These are phyloP conservation scores for Blastobotrys chiropterorum DNA, from an alignment of 805 yeast genomes.

Conservation along the genomic window DNA sequence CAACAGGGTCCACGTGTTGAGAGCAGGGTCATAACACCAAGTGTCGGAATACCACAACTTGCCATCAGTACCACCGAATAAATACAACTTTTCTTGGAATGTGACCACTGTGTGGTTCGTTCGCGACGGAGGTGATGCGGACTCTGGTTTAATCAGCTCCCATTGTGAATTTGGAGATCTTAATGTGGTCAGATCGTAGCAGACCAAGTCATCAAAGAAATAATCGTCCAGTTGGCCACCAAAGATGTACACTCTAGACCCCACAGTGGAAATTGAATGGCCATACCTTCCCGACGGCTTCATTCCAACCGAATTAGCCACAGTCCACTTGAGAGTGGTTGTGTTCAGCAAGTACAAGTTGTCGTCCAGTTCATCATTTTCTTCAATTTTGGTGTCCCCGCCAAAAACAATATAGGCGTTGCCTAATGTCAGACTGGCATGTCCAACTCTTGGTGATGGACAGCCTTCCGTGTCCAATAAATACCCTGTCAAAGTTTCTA, in stretches of 20 bases:
- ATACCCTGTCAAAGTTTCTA: conserved; percentile 37
- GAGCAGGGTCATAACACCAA: conserved; percentile 70
- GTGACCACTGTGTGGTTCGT: conserved; percentile 88
- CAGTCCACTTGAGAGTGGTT: conserved; percentile 70
- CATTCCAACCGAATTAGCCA: conserved; percentile 64
- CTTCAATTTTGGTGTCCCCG: conserved; percentile 77
- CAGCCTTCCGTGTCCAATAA: conserved; percentile 69
- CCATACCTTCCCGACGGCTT: conserved; percentile 94
- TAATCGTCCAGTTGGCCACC: conserved; percentile 93
- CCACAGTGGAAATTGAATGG: conserved; percentile 74
- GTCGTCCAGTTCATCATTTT: conserved; percentile 78
- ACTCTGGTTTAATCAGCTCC: conserved; percentile 59
- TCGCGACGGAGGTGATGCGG: conserved; percentile 68
- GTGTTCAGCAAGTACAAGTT: conserved; percentile 82
- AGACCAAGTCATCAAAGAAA: conserved; percentile 74
- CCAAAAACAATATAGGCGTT: conserved; percentile 94
- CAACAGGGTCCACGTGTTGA: conserved; percentile 64
- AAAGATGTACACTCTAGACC: conserved; percentile 64
- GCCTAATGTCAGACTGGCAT: conserved; percentile 84
- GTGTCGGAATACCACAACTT: conserved; percentile 65
- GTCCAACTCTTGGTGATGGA: conserved; percentile 97
- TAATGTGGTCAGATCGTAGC: conserved; percentile 81
- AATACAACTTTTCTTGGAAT: conserved; percentile 67
- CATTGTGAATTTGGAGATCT: conserved; percentile 78
- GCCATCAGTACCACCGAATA: conserved; percentile 90